A percentile compares a stretch with the other conserved stretches of the same genome.
Evolutionary conservation across 83 land plant genomes (phyloP).

Genomic region (Diphasiastrum complanatum): DNA sequence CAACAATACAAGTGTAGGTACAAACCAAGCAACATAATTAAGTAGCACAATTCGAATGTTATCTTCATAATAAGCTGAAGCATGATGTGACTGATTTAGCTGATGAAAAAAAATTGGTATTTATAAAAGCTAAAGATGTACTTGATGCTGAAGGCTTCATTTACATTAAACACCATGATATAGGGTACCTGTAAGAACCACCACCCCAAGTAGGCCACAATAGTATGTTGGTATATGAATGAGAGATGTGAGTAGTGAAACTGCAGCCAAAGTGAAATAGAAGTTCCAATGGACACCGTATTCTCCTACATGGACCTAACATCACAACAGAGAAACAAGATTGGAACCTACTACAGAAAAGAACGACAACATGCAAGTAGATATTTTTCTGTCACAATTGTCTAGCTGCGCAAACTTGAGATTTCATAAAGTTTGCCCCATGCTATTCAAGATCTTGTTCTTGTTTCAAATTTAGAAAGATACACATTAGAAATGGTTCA

Average conservation of each 20-base stretch:
- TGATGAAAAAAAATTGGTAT: too few relatives aligned
- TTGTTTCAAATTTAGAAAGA: too few relatives aligned
- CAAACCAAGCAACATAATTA: not conserved
- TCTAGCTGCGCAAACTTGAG: too few relatives aligned
- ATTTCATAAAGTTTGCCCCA: too few relatives aligned
- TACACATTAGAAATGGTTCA: too few relatives aligned
- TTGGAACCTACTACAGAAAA: too few relatives aligned
- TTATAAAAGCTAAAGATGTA: not conserved
- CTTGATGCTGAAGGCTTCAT: not conserved
- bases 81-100: too few relatives aligned
- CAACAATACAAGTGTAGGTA: not conserved
- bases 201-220: constrained; percentile 61
- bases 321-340: not conserved
- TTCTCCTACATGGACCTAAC: constrained; percentile 92
- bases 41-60: not conserved
- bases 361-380: too few relatives aligned
- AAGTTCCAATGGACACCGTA: constrained; percentile 99
- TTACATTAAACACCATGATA: too few relatives aligned
- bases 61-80: too few relatives aligned
- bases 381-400: too few relatives aligned
- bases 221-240: constrained; percentile 50
- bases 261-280: constrained; percentile 93
- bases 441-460: too few relatives aligned
- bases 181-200: constrained; percentile 72
- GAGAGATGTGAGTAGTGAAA: constrained; percentile 58